A percentile compares a stretch with the other conserved stretches of the same genome.
Conservation (phyloP, 1,284 basidiomycete genomes). For the Marasmius tenuissimus region DNA sequence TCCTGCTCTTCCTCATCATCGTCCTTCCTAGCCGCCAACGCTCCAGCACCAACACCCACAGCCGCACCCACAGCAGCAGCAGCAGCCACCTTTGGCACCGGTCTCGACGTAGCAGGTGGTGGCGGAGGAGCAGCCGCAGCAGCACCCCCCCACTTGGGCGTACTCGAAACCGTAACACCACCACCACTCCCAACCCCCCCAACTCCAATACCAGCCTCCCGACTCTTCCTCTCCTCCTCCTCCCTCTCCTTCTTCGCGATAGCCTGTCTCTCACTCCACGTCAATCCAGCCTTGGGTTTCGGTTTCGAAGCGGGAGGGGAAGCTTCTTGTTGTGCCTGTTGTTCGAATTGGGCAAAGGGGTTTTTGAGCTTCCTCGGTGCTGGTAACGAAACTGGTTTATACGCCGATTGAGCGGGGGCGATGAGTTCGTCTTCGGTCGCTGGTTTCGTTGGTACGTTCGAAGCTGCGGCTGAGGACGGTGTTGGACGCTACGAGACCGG, state of each 20-base stretch:
- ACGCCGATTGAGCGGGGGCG: constrained; percentile 81
- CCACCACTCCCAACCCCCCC: constrained; percentile 16
- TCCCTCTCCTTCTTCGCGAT: constrained; percentile 81
- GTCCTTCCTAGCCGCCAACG: constrained; percentile 24
- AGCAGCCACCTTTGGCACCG: constrained; percentile 29
- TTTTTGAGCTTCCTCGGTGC: constrained; percentile 87
- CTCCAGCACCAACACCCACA: constrained; percentile 31
- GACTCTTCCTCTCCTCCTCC: constrained; percentile 76
- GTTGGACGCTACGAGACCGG: constrained; percentile 25
- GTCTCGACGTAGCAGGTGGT: constrained; percentile 28
- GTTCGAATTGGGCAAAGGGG: constrained; percentile 69
- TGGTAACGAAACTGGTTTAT: constrained; percentile 82
- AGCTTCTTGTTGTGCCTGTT: constrained; percentile 37
- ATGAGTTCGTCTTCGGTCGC: constrained; percentile 72
- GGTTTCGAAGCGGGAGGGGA: constrained; percentile 21
- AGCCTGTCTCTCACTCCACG: constrained; percentile 90
- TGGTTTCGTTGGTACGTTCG: constrained; percentile 63
- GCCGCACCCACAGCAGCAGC: constrained; percentile 35
- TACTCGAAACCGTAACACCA: constrained; percentile 20
- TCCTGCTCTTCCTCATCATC: constrained; percentile 33
- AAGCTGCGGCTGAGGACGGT: constrained; percentile 41
- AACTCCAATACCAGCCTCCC: constrained; percentile 50
- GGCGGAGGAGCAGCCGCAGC: background rate
- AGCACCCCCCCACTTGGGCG: constrained; percentile 29
- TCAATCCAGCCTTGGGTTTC: constrained; percentile 64